These are phyloP conservation scores for Fusarium buxicola DNA, from an alignment of 2,329 filamentous ascomycete species.

Conservation along the genomic window DNA sequence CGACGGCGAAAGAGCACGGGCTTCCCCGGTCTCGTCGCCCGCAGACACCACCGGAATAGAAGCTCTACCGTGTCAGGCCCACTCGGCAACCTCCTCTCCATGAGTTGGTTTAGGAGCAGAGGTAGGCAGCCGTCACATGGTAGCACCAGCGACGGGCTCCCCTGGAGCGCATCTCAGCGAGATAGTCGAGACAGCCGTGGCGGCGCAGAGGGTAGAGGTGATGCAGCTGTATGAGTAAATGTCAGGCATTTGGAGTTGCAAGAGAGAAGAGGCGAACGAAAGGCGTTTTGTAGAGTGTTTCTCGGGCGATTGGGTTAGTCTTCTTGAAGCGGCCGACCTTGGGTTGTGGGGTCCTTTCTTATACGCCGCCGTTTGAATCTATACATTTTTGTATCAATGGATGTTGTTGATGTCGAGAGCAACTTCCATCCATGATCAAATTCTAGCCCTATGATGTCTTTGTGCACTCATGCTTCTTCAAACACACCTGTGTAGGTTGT, in stretches of 20 bases:
- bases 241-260: conserved; percentile 27
- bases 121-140: conserved; percentile 38
- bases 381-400: conserved; percentile 19
- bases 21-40: conserved; percentile 70
- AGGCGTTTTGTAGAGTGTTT: conserved; percentile 35
- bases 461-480: too few relatives aligned
- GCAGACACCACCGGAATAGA: conserved; percentile 56
- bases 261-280: conserved; percentile 34
- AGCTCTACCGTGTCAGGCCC: conserved; percentile 61
- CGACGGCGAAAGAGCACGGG: conserved; percentile 69
- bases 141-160: conserved; percentile 37
- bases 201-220: conserved; percentile 26
- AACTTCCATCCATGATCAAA: background rate
- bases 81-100: conserved; percentile 63
- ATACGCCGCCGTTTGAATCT: conserved; percentile 15
- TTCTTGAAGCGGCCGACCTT: conserved; percentile 5
- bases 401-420: conserved; percentile 7
- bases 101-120: conserved; percentile 64
- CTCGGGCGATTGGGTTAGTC: conserved; percentile 21
- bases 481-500: too few relatives aligned
- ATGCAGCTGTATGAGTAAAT: conserved; percentile 52
- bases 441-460: too few relatives aligned
- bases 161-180: conserved; percentile 32
- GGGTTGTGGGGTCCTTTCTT: conserved; percentile 7
- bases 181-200: conserved; percentile 27